Evolutionary conservation across 306 rosid species (phyloP), one percentile per base, ranked within the genome.

Genomic region (Prunus padus): DNA sequence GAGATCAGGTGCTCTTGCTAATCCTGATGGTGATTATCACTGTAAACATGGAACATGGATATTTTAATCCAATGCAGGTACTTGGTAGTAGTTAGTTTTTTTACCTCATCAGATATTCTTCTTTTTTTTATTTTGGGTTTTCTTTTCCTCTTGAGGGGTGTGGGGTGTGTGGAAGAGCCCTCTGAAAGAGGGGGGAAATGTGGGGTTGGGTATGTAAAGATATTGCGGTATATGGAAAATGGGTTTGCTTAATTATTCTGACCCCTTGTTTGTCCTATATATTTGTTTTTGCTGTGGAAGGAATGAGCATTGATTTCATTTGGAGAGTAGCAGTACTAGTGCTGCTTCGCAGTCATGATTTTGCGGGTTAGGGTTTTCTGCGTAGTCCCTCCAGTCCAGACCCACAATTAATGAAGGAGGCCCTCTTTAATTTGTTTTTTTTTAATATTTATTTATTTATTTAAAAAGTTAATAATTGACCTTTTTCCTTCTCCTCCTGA

Each of bases 271-370:
- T 88, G 96, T 88, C 90, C 75, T 82, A 77, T 85, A 55, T 72
- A 74, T 75, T 89, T 92, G 93, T 86, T 83, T 87, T 85, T 80
- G 80, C 51, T 68, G 76, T 22, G 26, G 81, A 85, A 75, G 91
- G 97, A 89, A 89, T 88, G 88, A 86, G 86, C 89, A 82, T 88
- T 80, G 73, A 88, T 83, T 88, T 88, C 90, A 64, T 33, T 64
- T 14, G 66, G 61, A 19, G 1, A 10, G 28, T 37, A 20, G 12
- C 22, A 8, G 61, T 20, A 20, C 4, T 9, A 10, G 75, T 19
- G 11, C 76, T 5, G 57, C 20, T 19, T 19, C 19, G 30, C 45
- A 3, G 76, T 59, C 68, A 44, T 57, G 56, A 10, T 44, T 70
- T 44, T 25, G 76, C 44, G 67, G 76, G 55, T 57, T 64, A 18